Conservation (phyloP, 2,329 filamentous ascomycete genomes). For the Calonectria montana region DNA sequence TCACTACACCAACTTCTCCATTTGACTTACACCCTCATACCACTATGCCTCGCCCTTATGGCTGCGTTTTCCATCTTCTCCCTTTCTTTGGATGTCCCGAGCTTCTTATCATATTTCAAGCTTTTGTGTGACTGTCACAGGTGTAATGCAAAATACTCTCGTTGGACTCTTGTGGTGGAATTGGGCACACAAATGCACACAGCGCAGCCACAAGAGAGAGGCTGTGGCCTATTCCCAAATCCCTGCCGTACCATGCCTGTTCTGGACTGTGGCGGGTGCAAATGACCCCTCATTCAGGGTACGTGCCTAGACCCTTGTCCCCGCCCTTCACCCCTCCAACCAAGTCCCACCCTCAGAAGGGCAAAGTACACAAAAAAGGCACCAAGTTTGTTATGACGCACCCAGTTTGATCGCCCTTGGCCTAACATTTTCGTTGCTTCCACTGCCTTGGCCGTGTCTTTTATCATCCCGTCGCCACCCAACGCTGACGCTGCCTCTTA, state of each 20-base stretch:
- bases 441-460: conserved; percentile 17
- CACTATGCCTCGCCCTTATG: too few species aligned
- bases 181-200: background rate
- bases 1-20: too few species aligned
- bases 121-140: too few species aligned
- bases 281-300: background rate
- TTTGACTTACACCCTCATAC: too few species aligned
- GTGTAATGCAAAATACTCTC: too few species aligned
- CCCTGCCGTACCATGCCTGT: background rate
- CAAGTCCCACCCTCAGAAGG: conserved; percentile 9
- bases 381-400: conserved; percentile 44
- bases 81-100: too few species aligned
- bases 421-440: conserved; percentile 17
- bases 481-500: conserved; percentile 13
- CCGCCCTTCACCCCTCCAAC: conserved; percentile 44
- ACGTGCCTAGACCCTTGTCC: conserved; percentile 19
- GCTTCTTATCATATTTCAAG: too few species aligned
- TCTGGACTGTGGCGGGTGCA: background rate
- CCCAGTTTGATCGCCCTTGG: conserved; percentile 19
- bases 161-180: too few species aligned
- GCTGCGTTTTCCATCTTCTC: too few species aligned
- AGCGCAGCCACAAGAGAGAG: background rate
- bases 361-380: conserved; percentile 37
- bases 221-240: background rate
- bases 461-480: conserved; percentile 25